A percentile compares a stretch with the other conserved stretches of the same genome.
phyloP scores from a whole-genome alignment of 495 filamentous ascomycete species.

The Penicillium cosmopolitanum region DNA sequence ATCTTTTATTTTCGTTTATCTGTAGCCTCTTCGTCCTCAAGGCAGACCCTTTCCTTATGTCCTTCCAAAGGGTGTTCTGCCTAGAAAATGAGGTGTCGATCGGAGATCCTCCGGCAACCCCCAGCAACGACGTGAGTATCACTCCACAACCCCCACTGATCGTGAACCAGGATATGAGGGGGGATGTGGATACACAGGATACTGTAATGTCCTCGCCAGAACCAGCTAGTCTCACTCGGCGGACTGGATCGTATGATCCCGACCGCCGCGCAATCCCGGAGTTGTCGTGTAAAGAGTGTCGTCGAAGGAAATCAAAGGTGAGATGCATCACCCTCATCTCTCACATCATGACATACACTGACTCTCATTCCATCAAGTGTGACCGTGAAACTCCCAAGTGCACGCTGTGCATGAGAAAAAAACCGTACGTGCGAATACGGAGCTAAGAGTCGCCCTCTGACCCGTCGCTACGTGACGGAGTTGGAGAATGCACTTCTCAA shows the following conservation, averaged over 20 bases:
- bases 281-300: constrained; percentile 23
- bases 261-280: constrained; percentile 10
- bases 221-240: not conserved
- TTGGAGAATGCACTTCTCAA: constrained; percentile 21
- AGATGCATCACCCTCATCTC: not conserved
- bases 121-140: not conserved
- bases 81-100: constrained; percentile 4
- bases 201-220: not conserved
- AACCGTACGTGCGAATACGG: constrained; percentile 21
- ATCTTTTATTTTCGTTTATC: not conserved
- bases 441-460: constrained; percentile 15
- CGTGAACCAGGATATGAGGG: not conserved
- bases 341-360: not conserved
- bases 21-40: too few species aligned
- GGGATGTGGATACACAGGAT: not conserved
- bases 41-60: too few species aligned
- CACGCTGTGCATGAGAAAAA: constrained; percentile 16
- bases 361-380: constrained; percentile 10
- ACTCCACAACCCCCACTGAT: not conserved
- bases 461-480: constrained; percentile 16
- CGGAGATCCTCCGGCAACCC: not conserved
- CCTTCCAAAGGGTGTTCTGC: not conserved
- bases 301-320: constrained; percentile 22
- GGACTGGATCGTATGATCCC: not conserved
- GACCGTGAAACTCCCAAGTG: constrained; percentile 20